These are phyloP conservation scores for Gossypium aridum DNA, from an alignment of 441 rosid species.

Conservation along the genomic window DNA sequence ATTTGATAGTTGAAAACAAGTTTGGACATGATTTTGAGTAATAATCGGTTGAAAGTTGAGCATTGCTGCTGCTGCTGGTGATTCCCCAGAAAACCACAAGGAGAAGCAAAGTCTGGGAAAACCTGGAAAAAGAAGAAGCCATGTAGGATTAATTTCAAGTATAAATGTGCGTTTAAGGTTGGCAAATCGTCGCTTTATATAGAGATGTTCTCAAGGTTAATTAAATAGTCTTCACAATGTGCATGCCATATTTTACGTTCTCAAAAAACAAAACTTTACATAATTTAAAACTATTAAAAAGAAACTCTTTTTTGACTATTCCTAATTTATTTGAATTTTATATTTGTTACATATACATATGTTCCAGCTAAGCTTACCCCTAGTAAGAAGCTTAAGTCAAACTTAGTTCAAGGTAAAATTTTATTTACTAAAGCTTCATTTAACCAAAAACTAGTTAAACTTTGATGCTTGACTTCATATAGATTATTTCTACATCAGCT, in stretches of 20 bases:
- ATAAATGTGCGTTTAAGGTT: background rate
- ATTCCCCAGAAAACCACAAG: constrained; percentile 22
- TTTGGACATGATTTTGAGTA: constrained; percentile 65
- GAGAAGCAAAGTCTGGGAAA: constrained; percentile 24
- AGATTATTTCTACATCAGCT: too few species aligned
- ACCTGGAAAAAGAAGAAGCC: constrained; percentile 25
- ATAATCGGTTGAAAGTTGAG: constrained; percentile 63
- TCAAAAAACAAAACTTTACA: background rate
- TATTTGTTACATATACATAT: too few species aligned
- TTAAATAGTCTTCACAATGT: background rate
- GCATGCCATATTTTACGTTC: constrained; percentile 25
- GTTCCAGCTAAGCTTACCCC: too few species aligned
- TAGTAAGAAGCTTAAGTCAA: too few species aligned
- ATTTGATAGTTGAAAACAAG: constrained; percentile 37
- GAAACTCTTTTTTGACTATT: too few species aligned
- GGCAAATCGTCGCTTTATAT: constrained; percentile 25
- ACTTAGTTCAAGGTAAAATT: too few species aligned
- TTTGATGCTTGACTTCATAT: too few species aligned
- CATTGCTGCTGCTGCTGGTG: constrained; percentile 24
- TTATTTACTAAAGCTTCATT: too few species aligned
- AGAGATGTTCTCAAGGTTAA: constrained; percentile 25
- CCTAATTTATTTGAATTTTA: too few species aligned
- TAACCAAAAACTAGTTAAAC: too few species aligned
- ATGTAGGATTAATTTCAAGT: constrained; percentile 4
- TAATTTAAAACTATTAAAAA: too few species aligned